Evolutionary conservation across 148 eudicot genomes (phyloP).

Genomic region (Persicaria maculosa): DNA sequence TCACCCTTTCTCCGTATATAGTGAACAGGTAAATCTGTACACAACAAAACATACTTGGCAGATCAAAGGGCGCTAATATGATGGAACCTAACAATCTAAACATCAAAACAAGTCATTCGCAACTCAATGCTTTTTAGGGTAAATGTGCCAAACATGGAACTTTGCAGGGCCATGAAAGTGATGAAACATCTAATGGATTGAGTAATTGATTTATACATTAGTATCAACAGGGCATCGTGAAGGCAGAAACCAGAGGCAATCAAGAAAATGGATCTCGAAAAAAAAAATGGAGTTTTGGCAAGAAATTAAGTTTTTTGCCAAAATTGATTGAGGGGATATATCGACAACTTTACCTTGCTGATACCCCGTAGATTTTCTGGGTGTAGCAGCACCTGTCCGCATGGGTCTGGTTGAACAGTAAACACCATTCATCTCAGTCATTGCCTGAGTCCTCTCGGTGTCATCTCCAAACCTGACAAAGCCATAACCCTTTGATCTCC

Average conservation of each 20-base stretch:
- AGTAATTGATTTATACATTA: too few relatives aligned
- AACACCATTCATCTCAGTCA: conserved; percentile 93
- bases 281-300: neutral
- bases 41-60: neutral
- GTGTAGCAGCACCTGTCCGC: conserved; percentile 94
- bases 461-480: conserved; percentile 99
- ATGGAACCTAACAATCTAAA: neutral
- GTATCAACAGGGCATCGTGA: neutral
- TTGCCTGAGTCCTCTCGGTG: conserved; percentile 72
- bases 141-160: too few relatives aligned
- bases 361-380: conserved; percentile 78
- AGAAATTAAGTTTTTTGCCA: neutral
- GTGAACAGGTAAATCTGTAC: neutral
- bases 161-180: too few relatives aligned
- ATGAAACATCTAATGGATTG: too few relatives aligned
- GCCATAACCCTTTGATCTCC: conserved; percentile 93
- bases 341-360: conserved; percentile 44
- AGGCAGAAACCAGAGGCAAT: too few relatives aligned
- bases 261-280: neutral
- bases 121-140: neutral
- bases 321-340: neutral
- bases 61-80: neutral
- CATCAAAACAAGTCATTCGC: neutral
- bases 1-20: neutral
- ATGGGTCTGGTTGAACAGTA: conserved; percentile 91